Percentiles rank a stretch among this genome's conserved stretches.
Evolutionary conservation across 495 filamentous ascomycete species (phyloP).

Genomic region (Annulohypoxylon stygium): DNA sequence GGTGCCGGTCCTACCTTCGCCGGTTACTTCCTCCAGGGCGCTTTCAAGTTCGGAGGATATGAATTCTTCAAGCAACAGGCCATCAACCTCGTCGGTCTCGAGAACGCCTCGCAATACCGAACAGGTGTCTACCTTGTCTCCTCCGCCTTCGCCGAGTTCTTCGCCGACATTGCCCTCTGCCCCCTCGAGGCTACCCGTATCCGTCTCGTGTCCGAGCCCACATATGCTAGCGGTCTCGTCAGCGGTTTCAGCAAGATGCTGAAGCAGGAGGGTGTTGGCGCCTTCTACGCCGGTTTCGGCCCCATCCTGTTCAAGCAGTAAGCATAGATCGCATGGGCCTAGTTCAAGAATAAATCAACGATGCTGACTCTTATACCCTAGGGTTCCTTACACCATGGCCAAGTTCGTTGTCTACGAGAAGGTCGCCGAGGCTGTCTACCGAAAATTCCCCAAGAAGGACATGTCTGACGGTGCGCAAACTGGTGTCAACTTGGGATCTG

Average conservation of each 20-base stretch:
- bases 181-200: constrained; percentile 95
- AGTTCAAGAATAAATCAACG: background rate
- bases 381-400: constrained; percentile 99
- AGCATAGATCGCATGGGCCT: constrained; percentile 55
- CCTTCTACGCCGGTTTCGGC: constrained; percentile 95
- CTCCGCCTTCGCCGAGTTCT: constrained; percentile 87
- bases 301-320: constrained; percentile 97
- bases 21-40: constrained; percentile 95
- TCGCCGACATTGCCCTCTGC: constrained; percentile 94
- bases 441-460: constrained; percentile 78
- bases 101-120: constrained; percentile 86
- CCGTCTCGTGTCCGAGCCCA: constrained; percentile 91
- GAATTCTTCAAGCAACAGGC: constrained; percentile 95
- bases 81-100: constrained; percentile 84
- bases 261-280: constrained; percentile 84
- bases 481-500: constrained; percentile 90
- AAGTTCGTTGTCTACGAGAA: constrained; percentile 99
- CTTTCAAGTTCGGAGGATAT: constrained; percentile 96
- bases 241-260: constrained; percentile 88
- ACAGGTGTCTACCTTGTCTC: constrained; percentile 91
- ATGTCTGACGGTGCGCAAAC: constrained; percentile 83
- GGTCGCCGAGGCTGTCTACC: constrained; percentile 84
- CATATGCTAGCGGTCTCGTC: constrained; percentile 84
- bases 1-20: constrained; percentile 89
- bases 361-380: constrained; percentile 48